phyloP scores from a whole-genome alignment of 2,329 filamentous ascomycete genomes.

The Sporothrix brasiliensis region DNA sequence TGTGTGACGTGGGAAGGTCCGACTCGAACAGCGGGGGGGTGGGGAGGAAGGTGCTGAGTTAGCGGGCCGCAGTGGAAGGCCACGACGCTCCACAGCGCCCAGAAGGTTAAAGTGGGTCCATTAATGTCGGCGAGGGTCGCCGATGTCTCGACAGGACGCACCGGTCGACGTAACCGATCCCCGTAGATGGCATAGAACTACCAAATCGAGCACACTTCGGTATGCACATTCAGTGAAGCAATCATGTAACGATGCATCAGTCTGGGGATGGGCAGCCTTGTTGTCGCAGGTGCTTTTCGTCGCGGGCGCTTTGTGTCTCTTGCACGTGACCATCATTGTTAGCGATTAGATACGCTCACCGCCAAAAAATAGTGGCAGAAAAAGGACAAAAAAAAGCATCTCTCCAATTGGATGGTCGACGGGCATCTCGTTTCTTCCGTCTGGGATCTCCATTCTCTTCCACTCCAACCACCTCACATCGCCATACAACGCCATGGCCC shows the following conservation, averaged over 20 bases:
- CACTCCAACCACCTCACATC: not conserved
- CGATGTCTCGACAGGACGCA: constrained; percentile 17
- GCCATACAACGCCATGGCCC: constrained; percentile 64
- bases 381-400: constrained; percentile 19
- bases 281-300: too few species aligned
- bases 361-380: constrained; percentile 32
- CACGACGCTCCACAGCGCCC: not conserved
- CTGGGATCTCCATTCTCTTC: not conserved
- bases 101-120: constrained; percentile 17
- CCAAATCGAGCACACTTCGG: not conserved
- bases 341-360: constrained; percentile 32
- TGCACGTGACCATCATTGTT: constrained; percentile 8
- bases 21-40: not conserved
- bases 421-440: not conserved
- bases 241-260: not conserved
- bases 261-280: not conserved
- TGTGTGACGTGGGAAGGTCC: not conserved
- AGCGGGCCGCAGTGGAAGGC: not conserved
- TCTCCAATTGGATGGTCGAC: not conserved
- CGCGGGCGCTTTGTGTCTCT: too few species aligned
- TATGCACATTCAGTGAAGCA: not conserved
- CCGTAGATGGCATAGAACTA: not conserved
- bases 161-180: constrained; percentile 1
- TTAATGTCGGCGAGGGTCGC: constrained; percentile 27
- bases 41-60: too few species aligned